Percentiles rank a stretch among this genome's conserved stretches.
Conservation (phyloP, 805 yeast species). For the Cyberlindnera maritima region DNA sequence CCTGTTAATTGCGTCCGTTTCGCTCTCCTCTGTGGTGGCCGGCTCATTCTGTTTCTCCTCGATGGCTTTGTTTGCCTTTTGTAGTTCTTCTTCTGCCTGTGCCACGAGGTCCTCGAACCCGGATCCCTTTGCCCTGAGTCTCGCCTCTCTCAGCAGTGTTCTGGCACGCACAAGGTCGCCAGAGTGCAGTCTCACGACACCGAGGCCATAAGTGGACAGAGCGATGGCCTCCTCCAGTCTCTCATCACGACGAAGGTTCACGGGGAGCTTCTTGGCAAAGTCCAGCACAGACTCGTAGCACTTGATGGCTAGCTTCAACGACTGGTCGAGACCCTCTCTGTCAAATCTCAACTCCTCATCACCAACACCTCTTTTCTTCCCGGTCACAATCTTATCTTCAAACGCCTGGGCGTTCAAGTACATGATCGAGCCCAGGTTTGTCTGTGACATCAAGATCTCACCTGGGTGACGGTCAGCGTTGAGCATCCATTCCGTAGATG, state of each 20-base stretch:
- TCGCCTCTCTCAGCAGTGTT: constrained; percentile 61
- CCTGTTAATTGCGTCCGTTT: constrained; percentile 18
- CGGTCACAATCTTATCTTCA: constrained; percentile 45
- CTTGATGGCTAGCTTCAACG: constrained; percentile 33
- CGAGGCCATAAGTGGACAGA: constrained; percentile 79
- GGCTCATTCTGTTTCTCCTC: constrained; percentile 8
- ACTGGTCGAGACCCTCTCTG: constrained; percentile 26
- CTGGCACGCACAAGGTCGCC: constrained; percentile 57
- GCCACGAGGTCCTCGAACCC: constrained; percentile 59
- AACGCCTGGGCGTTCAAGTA: constrained; percentile 65
- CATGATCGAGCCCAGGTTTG: constrained; percentile 66
- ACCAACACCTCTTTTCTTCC: constrained; percentile 22
- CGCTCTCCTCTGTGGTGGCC: constrained; percentile 13
- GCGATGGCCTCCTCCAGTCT: constrained; percentile 67
- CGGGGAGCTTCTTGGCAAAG: constrained; percentile 39
- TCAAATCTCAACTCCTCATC: constrained; percentile 24
- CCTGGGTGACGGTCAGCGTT: constrained; percentile 65
- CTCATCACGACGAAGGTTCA: constrained; percentile 34
- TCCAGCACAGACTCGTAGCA: constrained; percentile 44
- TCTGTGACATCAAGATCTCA: constrained; percentile 60
- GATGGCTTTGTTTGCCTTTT: constrained; percentile 38
- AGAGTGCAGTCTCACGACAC: constrained; percentile 68
- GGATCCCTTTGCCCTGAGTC: constrained; percentile 64
- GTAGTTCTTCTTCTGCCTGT: constrained; percentile 66
- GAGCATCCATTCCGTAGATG: constrained; percentile 72